Conservation (phyloP, 2,329 filamentous ascomycete genomes). For the Colletotrichum sp. region DNA sequence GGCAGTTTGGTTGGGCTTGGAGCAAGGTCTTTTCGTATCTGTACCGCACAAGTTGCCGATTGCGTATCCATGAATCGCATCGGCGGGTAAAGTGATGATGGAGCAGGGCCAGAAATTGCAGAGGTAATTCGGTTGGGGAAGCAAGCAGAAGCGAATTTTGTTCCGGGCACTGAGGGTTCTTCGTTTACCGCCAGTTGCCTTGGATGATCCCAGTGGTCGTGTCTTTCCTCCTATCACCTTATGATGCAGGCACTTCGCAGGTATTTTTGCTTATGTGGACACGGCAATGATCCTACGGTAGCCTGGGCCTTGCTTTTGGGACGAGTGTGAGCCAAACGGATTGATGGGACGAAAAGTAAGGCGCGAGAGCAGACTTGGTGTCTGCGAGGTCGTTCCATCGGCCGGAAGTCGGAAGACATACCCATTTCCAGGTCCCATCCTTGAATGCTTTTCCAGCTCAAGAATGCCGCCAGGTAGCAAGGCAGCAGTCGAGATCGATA, state of each 20-base stretch:
- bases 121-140: neutral
- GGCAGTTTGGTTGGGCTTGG: neutral
- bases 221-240: neutral
- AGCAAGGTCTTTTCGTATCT: neutral
- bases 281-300: neutral
- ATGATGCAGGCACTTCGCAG: neutral
- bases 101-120: neutral
- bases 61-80: neutral
- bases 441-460: neutral
- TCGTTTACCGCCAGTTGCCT: neutral
- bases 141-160: neutral
- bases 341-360: neutral
- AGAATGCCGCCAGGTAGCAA: neutral
- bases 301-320: neutral
- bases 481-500: neutral
- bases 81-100: neutral
- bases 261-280: constrained; percentile 2
- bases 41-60: neutral
- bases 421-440: neutral
- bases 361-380: neutral
- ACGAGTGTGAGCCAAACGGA: constrained; percentile 2
- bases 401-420: constrained; percentile 7
- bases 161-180: neutral
- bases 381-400: constrained; percentile 1
- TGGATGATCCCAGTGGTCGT: neutral